These are phyloP conservation scores for Apiotrichum porosum DNA, from an alignment of 1,284 basidiomycete genomes.

Conservation along the genomic window DNA sequence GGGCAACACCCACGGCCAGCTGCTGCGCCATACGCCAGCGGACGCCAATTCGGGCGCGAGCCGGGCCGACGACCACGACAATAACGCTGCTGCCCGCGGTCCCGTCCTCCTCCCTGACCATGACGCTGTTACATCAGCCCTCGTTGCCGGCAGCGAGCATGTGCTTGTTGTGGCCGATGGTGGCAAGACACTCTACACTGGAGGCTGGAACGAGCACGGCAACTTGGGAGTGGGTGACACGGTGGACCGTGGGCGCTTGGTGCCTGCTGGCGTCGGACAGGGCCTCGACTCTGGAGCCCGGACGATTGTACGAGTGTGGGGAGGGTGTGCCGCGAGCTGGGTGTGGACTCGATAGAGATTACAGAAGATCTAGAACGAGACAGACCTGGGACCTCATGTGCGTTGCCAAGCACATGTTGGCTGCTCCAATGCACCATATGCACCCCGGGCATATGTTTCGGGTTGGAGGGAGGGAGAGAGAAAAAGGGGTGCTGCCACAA, in stretches of 20 bases:
- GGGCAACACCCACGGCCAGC: conserved; percentile 64
- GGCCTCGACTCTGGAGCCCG: neutral
- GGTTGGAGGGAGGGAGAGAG: too few relatives aligned
- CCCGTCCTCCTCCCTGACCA: neutral
- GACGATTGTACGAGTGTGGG: conserved; percentile 2
- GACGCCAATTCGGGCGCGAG: neutral
- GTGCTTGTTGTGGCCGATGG: conserved; percentile 51
- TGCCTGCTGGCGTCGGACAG: conserved; percentile 42
- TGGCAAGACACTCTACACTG: conserved; percentile 59
- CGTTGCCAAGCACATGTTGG: too few relatives aligned
- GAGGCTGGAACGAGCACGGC: conserved; percentile 96
- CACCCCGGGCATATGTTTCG: too few relatives aligned
- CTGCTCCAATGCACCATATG: too few relatives aligned
- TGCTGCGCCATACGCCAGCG: conserved; percentile 36
- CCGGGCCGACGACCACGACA: too few relatives aligned
- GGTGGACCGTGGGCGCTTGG: conserved; percentile 51
- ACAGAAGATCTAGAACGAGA: too few relatives aligned
- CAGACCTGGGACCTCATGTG: too few relatives aligned
- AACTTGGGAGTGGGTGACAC: conserved; percentile 69
- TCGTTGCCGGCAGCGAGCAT: conserved; percentile 76
- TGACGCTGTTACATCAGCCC: conserved; percentile 1
- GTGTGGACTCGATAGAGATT: conserved; percentile 1
- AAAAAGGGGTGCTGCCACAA: too few relatives aligned
- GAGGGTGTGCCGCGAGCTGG: conserved; percentile 15
- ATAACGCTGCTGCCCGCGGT: neutral